A percentile compares a stretch with the other conserved stretches of the same genome.
Evolutionary conservation across 2,329 filamentous ascomycete genomes (phyloP).

Genomic region (Exophiala phaeomuriformis): DNA sequence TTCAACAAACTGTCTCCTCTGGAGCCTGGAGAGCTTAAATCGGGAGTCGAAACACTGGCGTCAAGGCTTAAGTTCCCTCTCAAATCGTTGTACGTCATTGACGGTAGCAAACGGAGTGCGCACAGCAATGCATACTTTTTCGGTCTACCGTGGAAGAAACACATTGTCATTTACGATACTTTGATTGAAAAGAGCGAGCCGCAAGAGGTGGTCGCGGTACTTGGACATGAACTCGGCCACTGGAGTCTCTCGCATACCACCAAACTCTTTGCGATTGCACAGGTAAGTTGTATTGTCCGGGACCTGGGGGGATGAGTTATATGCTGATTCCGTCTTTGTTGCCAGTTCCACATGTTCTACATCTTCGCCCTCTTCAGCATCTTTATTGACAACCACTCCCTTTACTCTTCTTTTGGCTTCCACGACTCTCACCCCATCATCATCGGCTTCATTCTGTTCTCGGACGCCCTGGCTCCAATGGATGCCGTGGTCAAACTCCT

Average conservation of each 20-base stretch:
- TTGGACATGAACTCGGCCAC: slow-evolving; percentile 93
- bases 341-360: slow-evolving; percentile 93
- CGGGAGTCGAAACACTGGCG: slow-evolving; percentile 75
- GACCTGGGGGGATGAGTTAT: too few relatives aligned
- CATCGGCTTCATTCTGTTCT: slow-evolving; percentile 95
- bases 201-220: slow-evolving; percentile 86
- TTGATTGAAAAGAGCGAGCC: slow-evolving; percentile 90
- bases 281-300: slow-evolving; percentile 47
- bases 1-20: slow-evolving; percentile 98
- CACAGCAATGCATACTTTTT: slow-evolving; percentile 96
- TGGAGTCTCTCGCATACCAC: slow-evolving; percentile 96
- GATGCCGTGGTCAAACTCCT: slow-evolving; percentile 89
- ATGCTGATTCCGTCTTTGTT: background rate
- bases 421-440: slow-evolving; percentile 76
- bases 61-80: slow-evolving; percentile 83
- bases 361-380: slow-evolving; percentile 94
- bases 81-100: slow-evolving; percentile 87
- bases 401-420: slow-evolving; percentile 91
- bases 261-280: slow-evolving; percentile 76
- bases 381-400: slow-evolving; percentile 89
- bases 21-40: slow-evolving; percentile 78
- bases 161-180: slow-evolving; percentile 99
- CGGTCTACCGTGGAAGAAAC: slow-evolving; percentile 98
- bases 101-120: slow-evolving; percentile 78
- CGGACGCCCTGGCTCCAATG: slow-evolving; percentile 88